phyloP scores from a whole-genome alignment of 129 eudicot genomes.

The Artemisia argyi region DNA sequence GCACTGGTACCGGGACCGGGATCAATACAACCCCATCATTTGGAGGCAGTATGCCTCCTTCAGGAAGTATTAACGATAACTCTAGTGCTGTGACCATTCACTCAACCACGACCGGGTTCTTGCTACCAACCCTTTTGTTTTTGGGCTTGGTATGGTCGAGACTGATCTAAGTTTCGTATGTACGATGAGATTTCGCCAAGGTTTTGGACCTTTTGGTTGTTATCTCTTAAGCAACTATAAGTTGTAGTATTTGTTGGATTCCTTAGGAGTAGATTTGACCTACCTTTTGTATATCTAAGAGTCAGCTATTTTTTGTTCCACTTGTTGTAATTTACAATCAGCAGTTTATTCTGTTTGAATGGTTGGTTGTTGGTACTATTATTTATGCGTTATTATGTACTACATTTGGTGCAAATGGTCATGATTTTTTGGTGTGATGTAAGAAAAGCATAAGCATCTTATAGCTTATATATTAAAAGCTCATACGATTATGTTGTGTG shows the following conservation, averaged over 20 bases:
- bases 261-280: slow-evolving; percentile 27
- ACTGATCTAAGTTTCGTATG: slow-evolving; percentile 22
- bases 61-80: slow-evolving; percentile 40
- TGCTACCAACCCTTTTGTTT: slow-evolving; percentile 30
- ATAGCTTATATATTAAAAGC: neutral
- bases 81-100: slow-evolving; percentile 26
- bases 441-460: neutral
- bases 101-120: slow-evolving; percentile 19
- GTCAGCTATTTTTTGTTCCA: slow-evolving; percentile 17
- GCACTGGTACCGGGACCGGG: slow-evolving; percentile 25
- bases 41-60: slow-evolving; percentile 42
- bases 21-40: slow-evolving; percentile 36
- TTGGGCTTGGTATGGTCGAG: slow-evolving; percentile 33
- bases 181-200: slow-evolving; percentile 22
- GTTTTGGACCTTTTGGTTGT: slow-evolving; percentile 32
- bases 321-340: slow-evolving; percentile 22
- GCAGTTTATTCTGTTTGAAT: slow-evolving; percentile 22
- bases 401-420: slow-evolving; percentile 13
- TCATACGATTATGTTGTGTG: no score
- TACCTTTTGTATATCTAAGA: slow-evolving; percentile 27
- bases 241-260: slow-evolving; percentile 31
- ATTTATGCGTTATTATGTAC: neutral
- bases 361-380: slow-evolving; percentile 7
- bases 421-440: neutral
- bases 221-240: slow-evolving; percentile 20